Evolutionary conservation across 148 eudicot species (phyloP).

Genomic region (Salicornia ramosissima): DNA sequence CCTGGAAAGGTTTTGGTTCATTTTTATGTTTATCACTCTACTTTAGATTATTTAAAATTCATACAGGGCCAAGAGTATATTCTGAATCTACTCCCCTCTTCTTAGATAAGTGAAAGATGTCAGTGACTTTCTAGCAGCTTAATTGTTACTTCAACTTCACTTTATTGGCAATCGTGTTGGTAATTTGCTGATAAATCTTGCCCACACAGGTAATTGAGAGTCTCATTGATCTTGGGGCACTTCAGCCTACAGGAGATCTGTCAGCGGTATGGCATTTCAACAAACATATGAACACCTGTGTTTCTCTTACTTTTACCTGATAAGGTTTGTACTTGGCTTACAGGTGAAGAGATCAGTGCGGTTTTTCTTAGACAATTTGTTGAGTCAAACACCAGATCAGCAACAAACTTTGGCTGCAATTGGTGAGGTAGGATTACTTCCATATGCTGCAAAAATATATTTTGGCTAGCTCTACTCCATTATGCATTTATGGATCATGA

Average conservation of each 20-base stretch:
- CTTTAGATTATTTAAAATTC: too few relatives aligned
- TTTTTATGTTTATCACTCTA: neutral
- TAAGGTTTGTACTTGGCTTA: neutral
- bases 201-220: constrained; percentile 59
- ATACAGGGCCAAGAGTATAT: neutral
- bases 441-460: neutral
- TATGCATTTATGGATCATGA: too few relatives aligned
- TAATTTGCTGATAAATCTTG: constrained; percentile 8
- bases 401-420: constrained; percentile 89
- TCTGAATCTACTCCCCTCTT: neutral
- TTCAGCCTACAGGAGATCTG: constrained; percentile 95
- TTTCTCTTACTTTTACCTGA: neutral
- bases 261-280: constrained; percentile 55
- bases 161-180: neutral
- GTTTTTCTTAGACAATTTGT: constrained; percentile 83
- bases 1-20: neutral
- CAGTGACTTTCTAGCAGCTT: neutral
- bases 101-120: neutral
- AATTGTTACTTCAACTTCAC: neutral
- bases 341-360: constrained; percentile 95
- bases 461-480: constrained; percentile 2
- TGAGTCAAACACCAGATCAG: constrained; percentile 83
- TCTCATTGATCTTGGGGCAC: constrained; percentile 95
- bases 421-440: constrained; percentile 66
- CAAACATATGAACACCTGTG: constrained; percentile 7